Percentiles rank a stretch among this genome's conserved stretches.
Conservation (phyloP, 345 rosid genomes). For the Eutrema japonicum region DNA sequence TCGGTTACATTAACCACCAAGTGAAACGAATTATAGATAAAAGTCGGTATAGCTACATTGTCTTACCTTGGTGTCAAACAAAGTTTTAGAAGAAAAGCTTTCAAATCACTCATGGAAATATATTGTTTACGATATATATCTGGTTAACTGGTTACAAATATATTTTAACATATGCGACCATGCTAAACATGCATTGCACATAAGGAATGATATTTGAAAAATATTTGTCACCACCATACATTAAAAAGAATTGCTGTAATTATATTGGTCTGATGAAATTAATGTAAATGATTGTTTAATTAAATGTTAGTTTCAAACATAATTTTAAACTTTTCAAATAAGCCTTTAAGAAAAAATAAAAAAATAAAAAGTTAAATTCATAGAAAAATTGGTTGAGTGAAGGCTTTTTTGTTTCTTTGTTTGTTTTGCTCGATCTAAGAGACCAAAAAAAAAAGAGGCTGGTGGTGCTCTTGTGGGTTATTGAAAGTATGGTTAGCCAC, state of each 20-base stretch:
- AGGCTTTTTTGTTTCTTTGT: neutral
- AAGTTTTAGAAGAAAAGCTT: neutral
- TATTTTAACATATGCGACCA: neutral
- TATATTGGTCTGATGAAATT: neutral
- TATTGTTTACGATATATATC: neutral
- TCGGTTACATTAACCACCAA: neutral
- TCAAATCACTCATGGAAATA: neutral
- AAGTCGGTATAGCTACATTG: neutral
- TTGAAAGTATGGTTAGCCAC: too few species aligned
- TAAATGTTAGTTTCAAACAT: neutral
- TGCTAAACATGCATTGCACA: neutral
- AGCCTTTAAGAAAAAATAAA: too few species aligned
- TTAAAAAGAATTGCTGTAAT: too few species aligned
- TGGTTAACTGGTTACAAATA: neutral
- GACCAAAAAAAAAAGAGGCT: too few species aligned
- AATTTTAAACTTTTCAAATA: neutral
- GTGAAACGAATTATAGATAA: neutral
- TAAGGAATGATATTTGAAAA: neutral
- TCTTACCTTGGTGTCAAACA: slow-evolving; percentile 4
- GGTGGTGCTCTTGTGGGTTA: too few species aligned
- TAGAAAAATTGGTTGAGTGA: neutral
- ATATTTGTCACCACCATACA: neutral
- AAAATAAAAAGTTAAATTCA: neutral
- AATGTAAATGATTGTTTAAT: neutral
- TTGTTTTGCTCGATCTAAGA: neutral